phyloP scores from a whole-genome alignment of 352 stramenopile genomes.

The Globisporangium parvum region DNA sequence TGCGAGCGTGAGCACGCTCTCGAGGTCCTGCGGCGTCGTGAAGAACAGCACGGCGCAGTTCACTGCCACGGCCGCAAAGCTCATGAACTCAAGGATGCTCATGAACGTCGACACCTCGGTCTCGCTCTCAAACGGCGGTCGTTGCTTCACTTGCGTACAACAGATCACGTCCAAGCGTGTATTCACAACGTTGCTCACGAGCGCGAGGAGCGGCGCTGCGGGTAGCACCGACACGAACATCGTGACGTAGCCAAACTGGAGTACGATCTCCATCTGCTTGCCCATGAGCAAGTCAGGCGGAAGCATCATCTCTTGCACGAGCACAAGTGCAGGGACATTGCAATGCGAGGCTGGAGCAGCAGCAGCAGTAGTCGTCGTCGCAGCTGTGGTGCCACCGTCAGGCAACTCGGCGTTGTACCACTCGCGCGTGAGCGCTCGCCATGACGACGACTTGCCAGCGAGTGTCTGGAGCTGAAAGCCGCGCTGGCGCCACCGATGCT shows the following conservation, averaged over 20 bases:
- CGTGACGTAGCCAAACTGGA: constrained; percentile 93
- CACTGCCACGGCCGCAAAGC: constrained; percentile 77
- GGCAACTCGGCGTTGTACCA: constrained; percentile 51
- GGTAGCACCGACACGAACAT: constrained; percentile 92
- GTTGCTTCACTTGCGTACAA: constrained; percentile 64
- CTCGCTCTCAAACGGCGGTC: constrained; percentile 69
- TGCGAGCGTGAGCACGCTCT: constrained; percentile 34
- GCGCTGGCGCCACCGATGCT: constrained; percentile 29
- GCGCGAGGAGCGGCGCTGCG: constrained; percentile 79
- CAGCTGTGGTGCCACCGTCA: background rate
- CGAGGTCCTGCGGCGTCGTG: constrained; percentile 54
- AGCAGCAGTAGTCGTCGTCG: constrained; percentile 1
- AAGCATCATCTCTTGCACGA: constrained; percentile 70
- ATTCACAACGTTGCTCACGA: constrained; percentile 86
- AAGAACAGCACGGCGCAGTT: constrained; percentile 77
- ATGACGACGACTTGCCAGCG: background rate
- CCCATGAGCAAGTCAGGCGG: constrained; percentile 60
- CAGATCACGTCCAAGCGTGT: constrained; percentile 82
- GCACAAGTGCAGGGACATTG: constrained; percentile 35
- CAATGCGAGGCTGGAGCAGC: background rate
- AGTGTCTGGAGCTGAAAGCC: constrained; percentile 26
- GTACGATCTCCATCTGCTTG: constrained; percentile 75
- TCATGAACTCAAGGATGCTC: constrained; percentile 88
- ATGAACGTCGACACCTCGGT: constrained; percentile 90
- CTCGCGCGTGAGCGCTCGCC: constrained; percentile 28